Conservation (phyloP, 192 early-diverging fungal species). For the Chytriomyces confervae region DNA sequence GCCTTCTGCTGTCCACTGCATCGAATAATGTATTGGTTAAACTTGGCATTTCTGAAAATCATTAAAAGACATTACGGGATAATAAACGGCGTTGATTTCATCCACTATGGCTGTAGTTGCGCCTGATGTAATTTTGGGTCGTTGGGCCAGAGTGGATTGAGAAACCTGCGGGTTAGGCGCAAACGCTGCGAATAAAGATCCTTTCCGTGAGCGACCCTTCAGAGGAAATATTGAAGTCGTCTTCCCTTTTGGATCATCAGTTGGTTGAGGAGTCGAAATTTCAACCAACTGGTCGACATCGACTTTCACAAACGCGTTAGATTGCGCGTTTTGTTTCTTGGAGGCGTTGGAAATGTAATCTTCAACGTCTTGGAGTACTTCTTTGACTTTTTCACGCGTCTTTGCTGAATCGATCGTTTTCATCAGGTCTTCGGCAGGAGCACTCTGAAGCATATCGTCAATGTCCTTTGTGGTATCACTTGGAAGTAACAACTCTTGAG, state of each 20-base stretch:
- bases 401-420: conserved; percentile 1
- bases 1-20: conserved; percentile 18
- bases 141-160: not conserved
- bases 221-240: conserved; percentile 3
- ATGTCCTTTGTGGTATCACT: not conserved
- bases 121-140: too few relatives aligned
- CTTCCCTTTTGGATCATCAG: not conserved
- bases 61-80: not conserved
- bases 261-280: not conserved
- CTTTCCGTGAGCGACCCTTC: not conserved
- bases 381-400: conserved; percentile 13
- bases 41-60: not conserved
- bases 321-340: not conserved
- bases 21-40: not conserved
- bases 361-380: conserved; percentile 20
- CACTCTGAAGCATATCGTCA: conserved; percentile 6
- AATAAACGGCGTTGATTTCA: conserved; percentile 21
- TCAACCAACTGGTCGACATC: conserved; percentile 26
- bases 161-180: not conserved
- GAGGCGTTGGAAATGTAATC: conserved; percentile 6
- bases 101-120: conserved; percentile 8
- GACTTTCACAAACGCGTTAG: not conserved
- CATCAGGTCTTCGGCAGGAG: not conserved
- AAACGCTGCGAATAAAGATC: not conserved
- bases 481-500: not conserved